Evolutionary conservation across 495 filamentous ascomycete species (phyloP).

Genomic region (Podospora sp.): DNA sequence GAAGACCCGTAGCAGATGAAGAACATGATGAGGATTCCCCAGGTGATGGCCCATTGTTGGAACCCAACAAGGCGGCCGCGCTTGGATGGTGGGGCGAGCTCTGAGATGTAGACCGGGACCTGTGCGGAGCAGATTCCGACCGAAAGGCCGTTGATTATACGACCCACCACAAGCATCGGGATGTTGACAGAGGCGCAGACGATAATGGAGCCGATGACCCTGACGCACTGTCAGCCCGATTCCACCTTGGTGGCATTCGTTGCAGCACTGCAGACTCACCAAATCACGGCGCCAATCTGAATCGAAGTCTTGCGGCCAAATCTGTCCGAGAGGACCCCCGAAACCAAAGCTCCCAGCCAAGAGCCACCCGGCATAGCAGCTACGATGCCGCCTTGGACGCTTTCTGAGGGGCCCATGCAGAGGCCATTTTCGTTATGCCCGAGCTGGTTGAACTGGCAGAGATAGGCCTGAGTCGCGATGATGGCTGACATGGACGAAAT

Average conservation of each 20-base stretch:
- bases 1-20: conserved; percentile 74
- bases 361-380: conserved; percentile 76
- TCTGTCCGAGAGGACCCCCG: conserved; percentile 66
- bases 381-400: conserved; percentile 62
- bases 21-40: conserved; percentile 80
- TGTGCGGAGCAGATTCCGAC: conserved; percentile 81
- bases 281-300: conserved; percentile 63
- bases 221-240: conserved; percentile 18
- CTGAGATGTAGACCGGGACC: conserved; percentile 78
- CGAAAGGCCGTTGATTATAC: conserved; percentile 74
- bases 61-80: conserved; percentile 71
- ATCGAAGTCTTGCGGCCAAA: conserved; percentile 70
- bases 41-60: conserved; percentile 80
- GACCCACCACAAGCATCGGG: conserved; percentile 71
- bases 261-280: conserved; percentile 46
- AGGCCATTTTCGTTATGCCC: conserved; percentile 38
- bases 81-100: conserved; percentile 68
- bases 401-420: conserved; percentile 53
- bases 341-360: conserved; percentile 70
- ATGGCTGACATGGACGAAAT: conserved; percentile 83
- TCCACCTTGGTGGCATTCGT: neutral
- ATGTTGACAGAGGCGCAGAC: conserved; percentile 73
- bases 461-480: conserved; percentile 61
- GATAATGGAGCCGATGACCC: conserved; percentile 64
- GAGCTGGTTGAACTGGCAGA: conserved; percentile 65